Base-by-base conservation (phyloP, 2,329 filamentous ascomycete species). In the Fusarium sp. region DNA sequence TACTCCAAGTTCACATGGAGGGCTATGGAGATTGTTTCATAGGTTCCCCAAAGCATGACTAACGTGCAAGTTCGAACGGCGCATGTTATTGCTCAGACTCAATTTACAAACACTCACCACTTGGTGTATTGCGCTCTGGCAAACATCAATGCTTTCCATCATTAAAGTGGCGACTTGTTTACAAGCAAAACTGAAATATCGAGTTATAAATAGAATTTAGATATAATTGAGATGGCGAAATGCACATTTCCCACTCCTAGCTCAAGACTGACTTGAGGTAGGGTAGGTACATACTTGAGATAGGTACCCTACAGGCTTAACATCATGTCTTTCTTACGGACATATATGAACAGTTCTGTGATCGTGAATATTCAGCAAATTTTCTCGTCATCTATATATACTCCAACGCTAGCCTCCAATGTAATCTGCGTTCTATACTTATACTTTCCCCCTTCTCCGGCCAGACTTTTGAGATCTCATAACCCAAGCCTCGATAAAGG, bases 301-400 rank as follows among this genome's bases (percentile, higher is more conserved):
- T 38, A 38, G 10, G n/a, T 38, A 38, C 34, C 34, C 34, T 38
- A 38, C 18, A 38, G 34, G 11, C 18, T 38, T n/a, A 38, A 38
- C 18, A 38, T 38, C 18, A 12, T 7, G 10, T 34, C 16, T 34
- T 16, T 38, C 10, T 38, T 38, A 6, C 3, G 1, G 34, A 7
- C 45, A 48, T 20, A 30, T 30, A 10, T 20, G 18, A 22, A 27
- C 27, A 20, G 27, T n/a, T 18, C 25, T n/a, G 12, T n/a, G 18
- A 16, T 62, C 45, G 20, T 38, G n/a, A 38, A 27, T 43, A 41
- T 40, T 58, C 41, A 38, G 40, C 27, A 46, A 41, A 38, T 46
- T 43, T 58, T 46, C 60, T 59, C 30, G 24, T 45, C 45, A 51
- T 65, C 61, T 65, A 65, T 65, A 59, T 65, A 53, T 65, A 65